phyloP scores from a whole-genome alignment of 78 protist species.

The Bigelowiella natans region DNA sequence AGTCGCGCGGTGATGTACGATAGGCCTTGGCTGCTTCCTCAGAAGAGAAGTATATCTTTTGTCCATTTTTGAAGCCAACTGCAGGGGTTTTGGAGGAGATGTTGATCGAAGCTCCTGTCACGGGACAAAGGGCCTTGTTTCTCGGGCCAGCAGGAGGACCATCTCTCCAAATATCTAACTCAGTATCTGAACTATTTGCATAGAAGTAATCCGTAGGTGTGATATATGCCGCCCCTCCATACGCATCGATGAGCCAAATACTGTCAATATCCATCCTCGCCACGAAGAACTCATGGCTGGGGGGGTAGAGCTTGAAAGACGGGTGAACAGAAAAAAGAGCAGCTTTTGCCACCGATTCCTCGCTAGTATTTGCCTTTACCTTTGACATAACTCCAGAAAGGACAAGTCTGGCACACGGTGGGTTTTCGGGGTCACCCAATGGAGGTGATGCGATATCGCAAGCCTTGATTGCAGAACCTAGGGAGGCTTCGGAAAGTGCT shows the following conservation, averaged over 20 bases:
- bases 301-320: not conserved
- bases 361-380: not conserved
- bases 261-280: not conserved
- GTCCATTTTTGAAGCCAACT: no score
- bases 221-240: not conserved
- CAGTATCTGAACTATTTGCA: no score
- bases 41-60: no score
- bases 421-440: not conserved
- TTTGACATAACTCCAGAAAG: not conserved
- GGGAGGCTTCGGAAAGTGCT: not conserved
- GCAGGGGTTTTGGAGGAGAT: no score
- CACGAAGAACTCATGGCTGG: not conserved
- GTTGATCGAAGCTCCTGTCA: no score
- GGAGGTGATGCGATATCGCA: not conserved
- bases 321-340: not conserved
- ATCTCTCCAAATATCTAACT: no score
- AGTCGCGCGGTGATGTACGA: no score
- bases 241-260: not conserved
- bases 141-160: no score
- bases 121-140: no score
- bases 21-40: no score
- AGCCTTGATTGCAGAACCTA: not conserved
- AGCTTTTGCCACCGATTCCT: not conserved
- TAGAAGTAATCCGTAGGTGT: not conserved
- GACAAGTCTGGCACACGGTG: not conserved